phyloP scores from a whole-genome alignment of 768 basidiomycete genomes.

The Tylopilus rubrobrunneus region DNA sequence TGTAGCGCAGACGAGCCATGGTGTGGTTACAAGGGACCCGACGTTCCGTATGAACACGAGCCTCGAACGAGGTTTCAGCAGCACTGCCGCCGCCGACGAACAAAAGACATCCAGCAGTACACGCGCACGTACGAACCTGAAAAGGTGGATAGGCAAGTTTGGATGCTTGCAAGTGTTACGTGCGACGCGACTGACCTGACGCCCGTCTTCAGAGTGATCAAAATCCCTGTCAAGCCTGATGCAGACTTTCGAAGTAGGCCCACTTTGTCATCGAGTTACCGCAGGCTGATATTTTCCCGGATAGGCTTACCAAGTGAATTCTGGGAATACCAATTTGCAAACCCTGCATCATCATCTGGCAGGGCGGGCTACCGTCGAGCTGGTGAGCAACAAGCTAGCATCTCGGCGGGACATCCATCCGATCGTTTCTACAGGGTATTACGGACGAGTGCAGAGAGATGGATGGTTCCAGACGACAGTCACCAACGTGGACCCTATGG shows the following conservation, averaged over 20 bases:
- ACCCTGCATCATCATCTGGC: constrained; percentile 58
- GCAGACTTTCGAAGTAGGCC: constrained; percentile 65
- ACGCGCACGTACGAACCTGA: constrained; percentile 49
- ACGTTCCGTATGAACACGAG: constrained; percentile 31
- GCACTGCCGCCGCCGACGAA: constrained; percentile 41
- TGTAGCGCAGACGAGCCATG: constrained; percentile 34
- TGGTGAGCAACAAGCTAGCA: constrained; percentile 33
- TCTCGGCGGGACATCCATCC: neutral
- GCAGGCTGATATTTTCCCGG: neutral
- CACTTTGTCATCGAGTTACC: neutral
- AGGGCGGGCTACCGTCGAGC: constrained; percentile 43
- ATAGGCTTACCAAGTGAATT: constrained; percentile 36
- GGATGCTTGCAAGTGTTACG: neutral
- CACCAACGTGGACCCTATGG: constrained; percentile 75
- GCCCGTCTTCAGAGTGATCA: constrained; percentile 43
- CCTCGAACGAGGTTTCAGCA: constrained; percentile 43
- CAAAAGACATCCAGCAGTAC: constrained; percentile 61
- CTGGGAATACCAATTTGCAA: constrained; percentile 57
- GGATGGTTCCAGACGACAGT: constrained; percentile 69
- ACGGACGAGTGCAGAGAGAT: constrained; percentile 55
- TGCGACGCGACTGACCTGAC: neutral
- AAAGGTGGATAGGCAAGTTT: constrained; percentile 55
- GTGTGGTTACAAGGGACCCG: constrained; percentile 31
- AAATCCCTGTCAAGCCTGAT: constrained; percentile 49
- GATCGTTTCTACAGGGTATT: constrained; percentile 38